phyloP scores from a whole-genome alignment of 768 basidiomycete species.

The Naganishia vishniacii region DNA sequence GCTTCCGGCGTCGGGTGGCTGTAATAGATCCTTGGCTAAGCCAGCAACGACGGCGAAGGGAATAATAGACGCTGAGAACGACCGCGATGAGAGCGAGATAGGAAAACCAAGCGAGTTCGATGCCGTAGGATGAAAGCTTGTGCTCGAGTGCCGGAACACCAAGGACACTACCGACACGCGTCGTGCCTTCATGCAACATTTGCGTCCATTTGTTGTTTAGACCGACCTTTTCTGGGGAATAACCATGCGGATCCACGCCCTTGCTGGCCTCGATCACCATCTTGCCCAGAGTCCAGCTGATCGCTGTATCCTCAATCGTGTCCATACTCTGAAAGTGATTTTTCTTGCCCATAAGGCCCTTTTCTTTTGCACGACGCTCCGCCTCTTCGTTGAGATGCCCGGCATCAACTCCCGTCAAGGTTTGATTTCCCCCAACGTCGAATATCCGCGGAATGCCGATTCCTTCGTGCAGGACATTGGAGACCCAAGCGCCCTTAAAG shows the following conservation, averaged over 20 bases:
- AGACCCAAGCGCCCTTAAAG: conserved; percentile 98
- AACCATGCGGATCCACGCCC: conserved; percentile 34
- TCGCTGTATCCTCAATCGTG: conserved; percentile 83
- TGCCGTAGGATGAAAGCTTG: conserved; percentile 34
- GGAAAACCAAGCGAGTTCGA: conserved; percentile 39
- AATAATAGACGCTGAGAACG: conserved; percentile 31
- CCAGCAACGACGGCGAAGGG: conserved; percentile 29
- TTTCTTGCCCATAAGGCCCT: conserved; percentile 59
- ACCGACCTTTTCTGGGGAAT: conserved; percentile 14
- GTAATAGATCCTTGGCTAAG: conserved; percentile 2
- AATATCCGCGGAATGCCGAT: conserved; percentile 88
- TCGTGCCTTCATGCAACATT: conserved; percentile 9
- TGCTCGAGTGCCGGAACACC: conserved; percentile 22
- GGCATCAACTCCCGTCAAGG: conserved; percentile 54
- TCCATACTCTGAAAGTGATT: conserved; percentile 79
- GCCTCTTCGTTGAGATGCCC: conserved; percentile 58
- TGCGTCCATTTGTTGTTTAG: conserved; percentile 18
- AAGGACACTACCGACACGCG: conserved; percentile 2
- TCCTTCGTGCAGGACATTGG: conserved; percentile 91
- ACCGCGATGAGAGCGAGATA: conserved; percentile 34
- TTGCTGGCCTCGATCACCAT: conserved; percentile 93
- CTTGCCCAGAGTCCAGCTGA: conserved; percentile 96
- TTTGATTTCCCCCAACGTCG: conserved; percentile 73
- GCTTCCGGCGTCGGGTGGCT: conserved; percentile 30
- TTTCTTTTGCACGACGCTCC: conserved; percentile 67